Evolutionary conservation across 441 rosid genomes (phyloP), one percentile per base, ranked within the genome.

Genomic region (Geranium incanum): DNA sequence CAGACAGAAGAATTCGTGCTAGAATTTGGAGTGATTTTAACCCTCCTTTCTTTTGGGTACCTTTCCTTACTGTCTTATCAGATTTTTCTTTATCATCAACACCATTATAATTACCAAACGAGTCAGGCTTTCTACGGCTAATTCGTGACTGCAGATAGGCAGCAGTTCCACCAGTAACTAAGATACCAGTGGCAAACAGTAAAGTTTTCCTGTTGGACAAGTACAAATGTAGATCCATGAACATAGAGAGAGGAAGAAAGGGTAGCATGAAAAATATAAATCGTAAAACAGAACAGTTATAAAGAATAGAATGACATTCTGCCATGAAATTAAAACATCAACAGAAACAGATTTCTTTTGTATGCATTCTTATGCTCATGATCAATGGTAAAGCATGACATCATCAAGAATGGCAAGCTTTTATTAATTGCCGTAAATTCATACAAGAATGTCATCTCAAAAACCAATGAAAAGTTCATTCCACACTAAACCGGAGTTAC

Each of bases 141-240:
- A 71, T 74, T 71, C 93, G 82, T 48, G 95, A 91, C 66, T 88
- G 87, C 78, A 86, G 36, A 74, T 88, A 91, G 28, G 87, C 89
- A 79, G 98, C 89, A 63, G 98, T 85, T 71, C 98, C 97, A 74
- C 97, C 96, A 68, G 93, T 94, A 77, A 86, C 93, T 68, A 91
- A 74, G 67, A 91, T 75, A 73, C 99, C 95, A 67, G 94, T 78
- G 41, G 97, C 94, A 78, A 95, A 83, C 74, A 95, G 77, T 72
- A 91, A 80, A 66, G 87, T 76, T 85, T 89, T 95, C 87, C 99
- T 95, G 87, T 6, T 48, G 66, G 68, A 75, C 60, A 75, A 62
- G 43, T 39, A 55, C 36, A 55, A 45, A 21, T 67, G 18, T 12
- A 19, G 69, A 18, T 66, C 36, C 21, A 12, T 38, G 43, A 71